Percentiles rank a stretch among this genome's conserved stretches.
Conservation (phyloP, 306 rosid species). For the Vigna nakashimae region DNA sequence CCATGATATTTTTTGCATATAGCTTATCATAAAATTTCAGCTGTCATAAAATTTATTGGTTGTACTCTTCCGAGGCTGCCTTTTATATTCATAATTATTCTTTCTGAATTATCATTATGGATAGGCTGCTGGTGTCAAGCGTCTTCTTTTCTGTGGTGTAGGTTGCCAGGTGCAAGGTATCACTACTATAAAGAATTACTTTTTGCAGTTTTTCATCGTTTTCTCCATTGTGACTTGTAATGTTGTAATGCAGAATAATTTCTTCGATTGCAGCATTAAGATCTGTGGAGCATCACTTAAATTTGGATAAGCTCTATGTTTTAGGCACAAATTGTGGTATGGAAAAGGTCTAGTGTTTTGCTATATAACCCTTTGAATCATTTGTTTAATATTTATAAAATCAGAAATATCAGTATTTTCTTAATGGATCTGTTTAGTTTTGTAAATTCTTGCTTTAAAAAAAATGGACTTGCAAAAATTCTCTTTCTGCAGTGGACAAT, state of each 20-base stretch:
- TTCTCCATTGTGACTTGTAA: conserved; percentile 78
- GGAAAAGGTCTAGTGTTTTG: conserved; percentile 30
- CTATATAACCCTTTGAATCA: background rate
- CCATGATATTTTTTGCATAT: conserved; percentile 2
- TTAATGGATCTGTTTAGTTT: conserved; percentile 4
- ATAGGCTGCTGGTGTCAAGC: conserved; percentile 95
- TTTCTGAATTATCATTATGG: conserved; percentile 39
- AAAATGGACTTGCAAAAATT: conserved; percentile 27
- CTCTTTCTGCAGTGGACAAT: conserved; percentile 77
- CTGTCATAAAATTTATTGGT: background rate
- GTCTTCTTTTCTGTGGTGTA: conserved; percentile 98
- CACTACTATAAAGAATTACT: conserved; percentile 29
- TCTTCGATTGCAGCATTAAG: conserved; percentile 97
- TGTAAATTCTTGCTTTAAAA: background rate
- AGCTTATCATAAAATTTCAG: background rate
- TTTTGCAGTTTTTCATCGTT: conserved; percentile 32
- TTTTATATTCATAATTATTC: conserved; percentile 20
- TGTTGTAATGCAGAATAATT: conserved; percentile 95
- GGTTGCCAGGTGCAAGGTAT: conserved; percentile 99
- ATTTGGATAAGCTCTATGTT: conserved; percentile 95
- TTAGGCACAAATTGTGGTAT: conserved; percentile 99
- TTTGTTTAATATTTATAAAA: background rate
- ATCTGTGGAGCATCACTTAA: conserved; percentile 88
- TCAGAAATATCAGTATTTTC: conserved; percentile 1
- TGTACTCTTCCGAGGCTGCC: background rate